Evolutionary conservation across 2,329 filamentous ascomycete genomes (phyloP).

Genomic region (Phoma sp.): DNA sequence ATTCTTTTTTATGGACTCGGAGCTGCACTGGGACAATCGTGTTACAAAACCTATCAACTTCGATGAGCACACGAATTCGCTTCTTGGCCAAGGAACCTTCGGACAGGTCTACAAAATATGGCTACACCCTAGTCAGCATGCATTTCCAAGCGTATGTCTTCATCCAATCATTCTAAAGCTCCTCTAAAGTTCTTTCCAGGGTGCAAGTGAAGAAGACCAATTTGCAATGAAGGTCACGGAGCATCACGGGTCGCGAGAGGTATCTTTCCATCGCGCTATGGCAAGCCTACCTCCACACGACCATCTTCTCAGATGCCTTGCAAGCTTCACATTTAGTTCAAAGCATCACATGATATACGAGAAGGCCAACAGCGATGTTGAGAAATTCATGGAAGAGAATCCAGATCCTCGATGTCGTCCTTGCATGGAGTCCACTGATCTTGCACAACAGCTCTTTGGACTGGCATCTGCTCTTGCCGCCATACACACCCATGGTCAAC

Average conservation of each 20-base stretch:
- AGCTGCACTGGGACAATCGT: background rate
- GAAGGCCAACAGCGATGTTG: conserved; percentile 10
- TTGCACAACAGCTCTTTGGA: conserved; percentile 1
- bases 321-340: conserved; percentile 21
- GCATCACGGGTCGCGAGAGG: background rate
- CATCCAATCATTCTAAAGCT: no score
- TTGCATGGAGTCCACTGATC: background rate
- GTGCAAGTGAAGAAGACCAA: background rate
- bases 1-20: background rate
- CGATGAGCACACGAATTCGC: background rate
- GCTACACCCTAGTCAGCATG: background rate
- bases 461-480: background rate
- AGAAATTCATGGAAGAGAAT: background rate
- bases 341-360: conserved; percentile 24
- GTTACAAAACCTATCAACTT: background rate
- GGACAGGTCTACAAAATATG: background rate
- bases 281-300: conserved; percentile 3
- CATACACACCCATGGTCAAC: conserved; percentile 1
- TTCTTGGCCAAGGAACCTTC: conserved; percentile 7
- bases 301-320: conserved; percentile 25
- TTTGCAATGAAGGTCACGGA: conserved; percentile 13
- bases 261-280: conserved; percentile 2
- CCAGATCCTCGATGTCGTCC: background rate
- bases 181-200: no score
- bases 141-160: background rate